Conservation (phyloP, 306 rosid species). For the Canavalia gladiata region DNA sequence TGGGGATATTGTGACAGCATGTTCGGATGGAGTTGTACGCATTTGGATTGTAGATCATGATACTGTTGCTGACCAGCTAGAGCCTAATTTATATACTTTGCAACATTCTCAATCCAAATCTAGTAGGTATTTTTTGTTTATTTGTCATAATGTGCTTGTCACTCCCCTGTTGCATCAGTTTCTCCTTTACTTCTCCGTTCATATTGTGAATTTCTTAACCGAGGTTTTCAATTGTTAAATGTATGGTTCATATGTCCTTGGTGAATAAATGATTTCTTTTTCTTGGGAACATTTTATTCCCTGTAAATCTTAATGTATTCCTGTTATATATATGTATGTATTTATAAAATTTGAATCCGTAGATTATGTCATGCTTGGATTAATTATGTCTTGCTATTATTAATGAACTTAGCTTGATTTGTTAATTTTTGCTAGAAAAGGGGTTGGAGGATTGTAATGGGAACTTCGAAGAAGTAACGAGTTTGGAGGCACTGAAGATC, state of each 20-base stretch:
- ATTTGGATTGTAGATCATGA: constrained; percentile 78
- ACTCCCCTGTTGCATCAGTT: constrained; percentile 13
- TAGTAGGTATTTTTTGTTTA: constrained; percentile 67
- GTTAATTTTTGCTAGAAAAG: constrained; percentile 70
- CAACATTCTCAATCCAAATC: constrained; percentile 76
- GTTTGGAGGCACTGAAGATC: constrained; percentile 85
- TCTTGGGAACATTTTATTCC: neutral
- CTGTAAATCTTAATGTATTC: constrained; percentile 23
- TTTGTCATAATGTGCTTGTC: constrained; percentile 33
- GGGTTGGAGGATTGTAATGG: constrained; percentile 91
- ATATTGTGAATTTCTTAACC: no score
- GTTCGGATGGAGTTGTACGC: constrained; percentile 91
- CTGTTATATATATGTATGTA: neutral
- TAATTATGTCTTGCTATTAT: constrained; percentile 29
- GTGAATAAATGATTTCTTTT: constrained; percentile 20
- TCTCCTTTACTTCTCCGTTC: constrained; percentile 35
- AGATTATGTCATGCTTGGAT: constrained; percentile 6
- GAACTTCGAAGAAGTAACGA: constrained; percentile 73
- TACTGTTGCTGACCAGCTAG: constrained; percentile 73
- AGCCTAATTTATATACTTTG: constrained; percentile 73
- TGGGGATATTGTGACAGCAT: constrained; percentile 95
- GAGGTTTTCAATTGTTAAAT: neutral
- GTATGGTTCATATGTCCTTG: constrained; percentile 12
- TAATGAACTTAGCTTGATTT: constrained; percentile 34
- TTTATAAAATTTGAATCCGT: neutral